A percentile compares a stretch with the other conserved stretches of the same genome.
Conservation (phyloP, 768 basidiomycete species). For the Dictyophora rubrovolvata region DNA sequence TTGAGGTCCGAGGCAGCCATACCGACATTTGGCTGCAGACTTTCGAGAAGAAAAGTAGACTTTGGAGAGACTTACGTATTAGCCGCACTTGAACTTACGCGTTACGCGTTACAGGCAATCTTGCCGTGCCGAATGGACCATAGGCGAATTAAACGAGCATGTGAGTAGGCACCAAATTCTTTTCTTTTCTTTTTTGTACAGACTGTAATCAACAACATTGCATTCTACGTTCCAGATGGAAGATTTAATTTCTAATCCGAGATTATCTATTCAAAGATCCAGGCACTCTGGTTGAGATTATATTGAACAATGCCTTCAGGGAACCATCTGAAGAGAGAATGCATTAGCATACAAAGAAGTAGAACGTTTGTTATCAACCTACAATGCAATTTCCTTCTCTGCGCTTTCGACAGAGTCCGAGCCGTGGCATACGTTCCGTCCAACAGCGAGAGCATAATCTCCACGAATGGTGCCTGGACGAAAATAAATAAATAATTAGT, state of each 20-base stretch:
- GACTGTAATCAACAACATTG: background rate
- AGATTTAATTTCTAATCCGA: no score
- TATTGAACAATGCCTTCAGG: conserved; percentile 75
- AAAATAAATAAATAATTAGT: background rate
- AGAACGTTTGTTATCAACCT: conserved; percentile 21
- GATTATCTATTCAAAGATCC: conserved; percentile 66
- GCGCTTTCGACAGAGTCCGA: conserved; percentile 83
- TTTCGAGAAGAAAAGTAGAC: no score
- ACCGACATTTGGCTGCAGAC: background rate
- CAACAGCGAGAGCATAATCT: conserved; percentile 88
- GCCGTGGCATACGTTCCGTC: conserved; percentile 90
- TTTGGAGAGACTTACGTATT: no score
- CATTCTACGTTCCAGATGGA: background rate
- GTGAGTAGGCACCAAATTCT: no score
- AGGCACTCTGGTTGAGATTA: conserved; percentile 47
- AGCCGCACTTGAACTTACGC: no score
- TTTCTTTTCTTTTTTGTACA: background rate
- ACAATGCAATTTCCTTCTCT: conserved; percentile 93
- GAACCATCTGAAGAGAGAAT: conserved; percentile 62
- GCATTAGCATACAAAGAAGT: background rate
- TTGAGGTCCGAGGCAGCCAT: conserved; percentile 6
- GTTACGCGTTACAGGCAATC: no score
- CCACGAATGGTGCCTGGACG: conserved; percentile 86
- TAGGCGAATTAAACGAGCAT: no score
- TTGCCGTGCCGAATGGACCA: no score